Conservation (phyloP, 768 basidiomycete genomes). For the Naganishia onofrii region DNA sequence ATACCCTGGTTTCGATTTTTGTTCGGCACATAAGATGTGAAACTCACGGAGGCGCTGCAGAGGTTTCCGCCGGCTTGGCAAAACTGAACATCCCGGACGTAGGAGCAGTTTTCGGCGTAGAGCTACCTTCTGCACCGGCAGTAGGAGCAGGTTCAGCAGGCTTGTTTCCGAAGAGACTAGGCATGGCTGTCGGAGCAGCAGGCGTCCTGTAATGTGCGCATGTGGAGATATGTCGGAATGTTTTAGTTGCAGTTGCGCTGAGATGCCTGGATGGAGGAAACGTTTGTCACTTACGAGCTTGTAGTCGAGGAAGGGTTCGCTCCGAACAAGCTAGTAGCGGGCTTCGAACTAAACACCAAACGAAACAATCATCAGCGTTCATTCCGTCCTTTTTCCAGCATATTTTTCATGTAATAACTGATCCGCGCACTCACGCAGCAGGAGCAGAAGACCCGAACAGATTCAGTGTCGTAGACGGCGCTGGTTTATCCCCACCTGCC, state of each 20-base stretch:
- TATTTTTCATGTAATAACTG: no score
- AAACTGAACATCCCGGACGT: neutral
- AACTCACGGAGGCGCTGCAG: neutral
- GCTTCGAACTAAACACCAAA: neutral
- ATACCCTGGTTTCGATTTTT: no score
- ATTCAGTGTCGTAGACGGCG: neutral
- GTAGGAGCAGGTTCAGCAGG: constrained; percentile 6
- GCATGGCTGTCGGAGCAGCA: neutral
- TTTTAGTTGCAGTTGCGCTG: no score
- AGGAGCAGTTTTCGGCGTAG: constrained; percentile 11
- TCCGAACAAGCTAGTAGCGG: constrained; percentile 8
- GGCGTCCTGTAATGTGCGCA: no score
- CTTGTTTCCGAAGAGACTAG: constrained; percentile 12
- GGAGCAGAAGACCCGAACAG: constrained; percentile 1
- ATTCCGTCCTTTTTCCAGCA: no score
- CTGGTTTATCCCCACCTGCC: neutral
- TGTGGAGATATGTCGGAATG: no score
- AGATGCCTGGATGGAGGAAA: no score
- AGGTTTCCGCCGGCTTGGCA: neutral
- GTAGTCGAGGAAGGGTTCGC: neutral
- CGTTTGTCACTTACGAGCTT: no score
- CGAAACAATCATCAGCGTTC: no score
- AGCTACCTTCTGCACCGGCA: neutral
- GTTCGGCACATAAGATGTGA: no score
- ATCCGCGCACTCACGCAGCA: neutral